Percentiles rank a stretch among this genome's conserved stretches.
These are phyloP conservation scores for Boehmeria nivea DNA, from an alignment of 306 rosid species.

Conservation along the genomic window DNA sequence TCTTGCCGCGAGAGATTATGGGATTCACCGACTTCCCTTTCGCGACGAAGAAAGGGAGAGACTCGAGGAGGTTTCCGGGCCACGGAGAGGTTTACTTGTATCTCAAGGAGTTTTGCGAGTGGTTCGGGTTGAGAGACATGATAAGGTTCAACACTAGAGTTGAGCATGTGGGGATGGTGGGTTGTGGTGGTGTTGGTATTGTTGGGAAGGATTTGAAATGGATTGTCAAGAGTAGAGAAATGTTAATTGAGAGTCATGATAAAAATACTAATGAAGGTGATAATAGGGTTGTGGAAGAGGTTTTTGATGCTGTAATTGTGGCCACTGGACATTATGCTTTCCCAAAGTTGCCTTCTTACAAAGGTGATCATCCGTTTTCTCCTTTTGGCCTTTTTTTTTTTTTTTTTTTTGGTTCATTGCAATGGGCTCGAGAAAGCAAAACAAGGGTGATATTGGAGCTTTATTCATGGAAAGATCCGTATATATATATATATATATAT, in stretches of 20 bases:
- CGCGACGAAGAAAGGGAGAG: constrained; percentile 66
- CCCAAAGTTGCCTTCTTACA: constrained; percentile 71
- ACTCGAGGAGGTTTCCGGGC: constrained; percentile 77
- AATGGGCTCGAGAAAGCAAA: constrained; percentile 6
- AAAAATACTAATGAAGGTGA: constrained; percentile 19
- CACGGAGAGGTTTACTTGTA: constrained; percentile 62
- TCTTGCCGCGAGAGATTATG: constrained; percentile 79
- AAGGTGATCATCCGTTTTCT: constrained; percentile 39
- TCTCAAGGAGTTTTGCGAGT: constrained; percentile 62
- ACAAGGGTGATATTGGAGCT: background rate
- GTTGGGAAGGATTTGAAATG: constrained; percentile 56
- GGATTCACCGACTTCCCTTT: constrained; percentile 87
- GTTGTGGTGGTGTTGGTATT: constrained; percentile 30
- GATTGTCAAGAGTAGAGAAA: constrained; percentile 59
- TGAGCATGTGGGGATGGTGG: constrained; percentile 60
- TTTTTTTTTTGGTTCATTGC: background rate
- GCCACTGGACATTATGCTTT: constrained; percentile 86
- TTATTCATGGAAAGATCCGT: too few species aligned
- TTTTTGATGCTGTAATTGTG: constrained; percentile 86
- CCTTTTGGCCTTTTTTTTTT: too few species aligned
- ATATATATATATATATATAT: too few species aligned
- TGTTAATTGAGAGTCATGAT: background rate
- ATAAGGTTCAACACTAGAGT: constrained; percentile 78
- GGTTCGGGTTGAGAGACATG: constrained; percentile 64
- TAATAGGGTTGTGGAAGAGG: constrained; percentile 44